These are phyloP conservation scores for Closterium sp. DNA, from an alignment of 139 green algal genomes.

Conservation along the genomic window DNA sequence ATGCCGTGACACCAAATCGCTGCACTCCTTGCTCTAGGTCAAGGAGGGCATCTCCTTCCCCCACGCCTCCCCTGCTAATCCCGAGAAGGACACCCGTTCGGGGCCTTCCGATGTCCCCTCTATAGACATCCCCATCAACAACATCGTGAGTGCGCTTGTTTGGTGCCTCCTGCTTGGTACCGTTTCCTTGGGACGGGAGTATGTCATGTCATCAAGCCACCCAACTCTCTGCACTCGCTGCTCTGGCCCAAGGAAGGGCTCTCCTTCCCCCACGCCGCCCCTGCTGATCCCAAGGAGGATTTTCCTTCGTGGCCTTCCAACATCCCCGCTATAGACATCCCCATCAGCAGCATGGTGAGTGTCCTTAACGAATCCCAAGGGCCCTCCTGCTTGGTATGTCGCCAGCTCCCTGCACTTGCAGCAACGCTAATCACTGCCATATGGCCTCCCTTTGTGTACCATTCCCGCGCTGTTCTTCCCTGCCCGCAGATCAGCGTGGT, in stretches of 20 bases:
- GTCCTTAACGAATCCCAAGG: no score
- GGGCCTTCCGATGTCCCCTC: no score
- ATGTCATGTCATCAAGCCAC: no score
- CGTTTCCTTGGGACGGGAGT: slow-evolving; percentile 75
- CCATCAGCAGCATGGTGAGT: no score
- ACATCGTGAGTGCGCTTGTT: not conserved
- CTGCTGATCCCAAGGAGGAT: no score
- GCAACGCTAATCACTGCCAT: no score
- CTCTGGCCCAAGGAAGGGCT: not conserved
- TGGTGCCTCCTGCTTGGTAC: slow-evolving; percentile 29
- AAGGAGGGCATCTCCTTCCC: not conserved
- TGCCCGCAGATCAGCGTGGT: slow-evolving; percentile 22
- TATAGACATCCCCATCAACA: no score
- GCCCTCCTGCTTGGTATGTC: slow-evolving; percentile 53
- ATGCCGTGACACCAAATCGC: slow-evolving; percentile 68
- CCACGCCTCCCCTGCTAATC: not conserved
- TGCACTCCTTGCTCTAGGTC: slow-evolving; percentile 49
- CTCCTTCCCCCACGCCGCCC: not conserved
- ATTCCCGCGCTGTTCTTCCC: no score
- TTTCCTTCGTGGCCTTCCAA: no score
- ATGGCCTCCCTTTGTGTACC: no score
- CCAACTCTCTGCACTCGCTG: slow-evolving; percentile 60
- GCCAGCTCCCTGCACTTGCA: slow-evolving; percentile 63
- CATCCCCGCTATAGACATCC: no score
- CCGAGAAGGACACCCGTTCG: no score